Conservation (phyloP, 176 grass and related monocot genomes). For the Musa itinerans region DNA sequence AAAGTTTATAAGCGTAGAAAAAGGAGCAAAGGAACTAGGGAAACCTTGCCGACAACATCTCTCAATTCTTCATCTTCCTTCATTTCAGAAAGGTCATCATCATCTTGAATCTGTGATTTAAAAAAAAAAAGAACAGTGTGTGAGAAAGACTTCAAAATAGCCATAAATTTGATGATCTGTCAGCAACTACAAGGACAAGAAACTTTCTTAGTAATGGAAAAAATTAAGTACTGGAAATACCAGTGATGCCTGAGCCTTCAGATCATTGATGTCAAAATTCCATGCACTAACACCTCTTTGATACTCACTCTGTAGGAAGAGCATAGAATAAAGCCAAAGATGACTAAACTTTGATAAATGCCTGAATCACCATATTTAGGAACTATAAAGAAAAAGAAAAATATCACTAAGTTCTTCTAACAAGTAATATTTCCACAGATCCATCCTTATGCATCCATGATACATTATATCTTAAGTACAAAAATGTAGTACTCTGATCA, state of each 20-base stretch:
- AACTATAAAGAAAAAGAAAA: neutral
- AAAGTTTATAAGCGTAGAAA: neutral
- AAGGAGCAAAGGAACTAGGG: neutral
- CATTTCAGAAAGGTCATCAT: constrained; percentile 61
- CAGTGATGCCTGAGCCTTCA: constrained; percentile 96
- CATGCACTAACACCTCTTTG: constrained; percentile 97
- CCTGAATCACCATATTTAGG: neutral
- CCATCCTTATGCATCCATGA: too few relatives aligned
- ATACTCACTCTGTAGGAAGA: constrained; percentile 77
- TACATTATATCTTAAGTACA: too few relatives aligned
- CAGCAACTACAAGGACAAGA: constrained; percentile 20
- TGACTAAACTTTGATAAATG: neutral
- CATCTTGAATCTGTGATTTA: constrained; percentile 42
- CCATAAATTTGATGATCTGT: neutral
- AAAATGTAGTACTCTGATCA: too few relatives aligned
- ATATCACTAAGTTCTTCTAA: neutral
- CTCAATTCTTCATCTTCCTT: constrained; percentile 77
- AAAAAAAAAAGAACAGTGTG: neutral
- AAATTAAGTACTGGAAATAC: constrained; percentile 25
- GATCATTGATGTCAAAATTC: constrained; percentile 97
- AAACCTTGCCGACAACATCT: constrained; percentile 48
- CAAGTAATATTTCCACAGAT: neutral
- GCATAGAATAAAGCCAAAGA: neutral
- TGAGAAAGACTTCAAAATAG: neutral
- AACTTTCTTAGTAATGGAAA: neutral